Conservation (phyloP, 768 basidiomycete species). For the Fistulinella prunicolor region DNA sequence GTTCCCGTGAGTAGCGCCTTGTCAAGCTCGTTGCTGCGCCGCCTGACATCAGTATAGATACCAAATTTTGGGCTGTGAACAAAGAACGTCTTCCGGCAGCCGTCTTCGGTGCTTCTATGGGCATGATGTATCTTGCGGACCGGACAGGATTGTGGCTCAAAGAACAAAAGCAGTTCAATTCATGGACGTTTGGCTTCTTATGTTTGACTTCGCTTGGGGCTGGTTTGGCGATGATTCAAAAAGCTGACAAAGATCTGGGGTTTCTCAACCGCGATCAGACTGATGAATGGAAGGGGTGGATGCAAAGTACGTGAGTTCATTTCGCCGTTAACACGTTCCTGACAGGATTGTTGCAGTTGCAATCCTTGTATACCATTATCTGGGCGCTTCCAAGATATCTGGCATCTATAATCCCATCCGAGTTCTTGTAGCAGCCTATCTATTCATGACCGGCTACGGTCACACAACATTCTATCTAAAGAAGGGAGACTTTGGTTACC, state of each 20-base stretch:
- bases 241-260: constrained; percentile 77
- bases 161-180: constrained; percentile 80
- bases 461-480: constrained; percentile 87
- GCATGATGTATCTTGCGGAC: constrained; percentile 76
- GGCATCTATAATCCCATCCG: constrained; percentile 94
- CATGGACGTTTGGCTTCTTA: constrained; percentile 65
- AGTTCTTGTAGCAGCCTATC: constrained; percentile 82
- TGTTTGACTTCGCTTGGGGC: constrained; percentile 47
- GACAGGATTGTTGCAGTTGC: constrained; percentile 49
- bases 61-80: constrained; percentile 16
- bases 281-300: constrained; percentile 98
- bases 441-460: constrained; percentile 94
- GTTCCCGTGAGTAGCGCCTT: constrained; percentile 27
- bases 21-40: constrained; percentile 6
- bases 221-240: constrained; percentile 65
- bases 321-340: background rate
- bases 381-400: constrained; percentile 84
- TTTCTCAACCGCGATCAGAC: constrained; percentile 92
- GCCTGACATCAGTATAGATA: constrained; percentile 16
- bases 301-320: constrained; percentile 67
- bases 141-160: constrained; percentile 86
- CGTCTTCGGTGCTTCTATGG: constrained; percentile 62
- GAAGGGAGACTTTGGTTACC: constrained; percentile 83
- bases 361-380: constrained; percentile 91
- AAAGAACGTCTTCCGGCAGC: constrained; percentile 40